These are phyloP conservation scores for Pharus latifolius DNA, from an alignment of 176 grass and related monocot genomes.

Conservation along the genomic window DNA sequence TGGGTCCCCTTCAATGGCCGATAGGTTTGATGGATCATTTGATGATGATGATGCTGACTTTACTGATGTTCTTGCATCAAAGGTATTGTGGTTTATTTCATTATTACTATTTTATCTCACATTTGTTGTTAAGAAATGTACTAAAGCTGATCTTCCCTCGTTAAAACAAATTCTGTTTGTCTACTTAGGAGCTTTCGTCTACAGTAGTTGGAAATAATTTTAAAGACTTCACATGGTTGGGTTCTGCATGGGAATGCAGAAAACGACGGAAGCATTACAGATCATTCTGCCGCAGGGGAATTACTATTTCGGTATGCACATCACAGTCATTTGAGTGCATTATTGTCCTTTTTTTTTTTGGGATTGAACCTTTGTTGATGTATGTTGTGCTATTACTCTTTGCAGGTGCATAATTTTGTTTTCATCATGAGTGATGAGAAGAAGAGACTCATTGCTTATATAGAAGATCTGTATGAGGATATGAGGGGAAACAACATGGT, in stretches of 20 bases:
- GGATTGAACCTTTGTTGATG: background rate
- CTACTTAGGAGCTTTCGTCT: slow-evolving; percentile 31
- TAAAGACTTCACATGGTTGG: slow-evolving; percentile 44
- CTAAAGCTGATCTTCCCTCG: background rate
- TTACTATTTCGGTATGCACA: slow-evolving; percentile 45
- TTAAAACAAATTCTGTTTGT: background rate
- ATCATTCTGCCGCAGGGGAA: slow-evolving; percentile 42
- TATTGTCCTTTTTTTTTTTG: background rate
- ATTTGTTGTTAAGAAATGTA: background rate
- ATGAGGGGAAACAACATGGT: slow-evolving; percentile 38
- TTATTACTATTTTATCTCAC: background rate
- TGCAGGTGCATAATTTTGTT: slow-evolving; percentile 64
- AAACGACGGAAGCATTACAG: slow-evolving; percentile 50
- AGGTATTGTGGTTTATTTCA: slow-evolving; percentile 28
- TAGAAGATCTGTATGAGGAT: slow-evolving; percentile 62
- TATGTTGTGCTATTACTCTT: background rate
- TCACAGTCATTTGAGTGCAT: background rate
- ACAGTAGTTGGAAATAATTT: slow-evolving; percentile 6
- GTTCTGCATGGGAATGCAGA: slow-evolving; percentile 23
- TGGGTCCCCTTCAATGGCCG: background rate
- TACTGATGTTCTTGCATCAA: slow-evolving; percentile 10
- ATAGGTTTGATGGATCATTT: slow-evolving; percentile 6
- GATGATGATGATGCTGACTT: slow-evolving; percentile 31
- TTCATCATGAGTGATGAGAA: slow-evolving; percentile 38
- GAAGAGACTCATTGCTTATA: slow-evolving; percentile 39